Base-by-base conservation (phyloP, 164 flowering plant species). In the Nymphaea thermarum region DNA sequence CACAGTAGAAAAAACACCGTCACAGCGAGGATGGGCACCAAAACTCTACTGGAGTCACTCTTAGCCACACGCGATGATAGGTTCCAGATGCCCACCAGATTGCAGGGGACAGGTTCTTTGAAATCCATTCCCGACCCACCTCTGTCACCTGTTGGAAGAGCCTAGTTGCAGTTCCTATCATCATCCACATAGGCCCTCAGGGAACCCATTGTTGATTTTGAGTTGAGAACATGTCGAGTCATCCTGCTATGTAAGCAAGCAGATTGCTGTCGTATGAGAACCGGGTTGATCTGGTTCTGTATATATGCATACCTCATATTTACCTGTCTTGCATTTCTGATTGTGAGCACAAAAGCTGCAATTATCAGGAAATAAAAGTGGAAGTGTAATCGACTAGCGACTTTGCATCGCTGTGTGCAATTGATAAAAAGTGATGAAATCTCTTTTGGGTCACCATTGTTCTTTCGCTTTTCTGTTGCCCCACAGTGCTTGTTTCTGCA, bases 91-190 rank as follows among this genome's bases (percentile, higher is more conserved):
- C 53, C 72, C 14, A 57, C 70, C 66, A 73, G 70, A 61, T 6
- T 67, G 63, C 70, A 68, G 60, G 75, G 69, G 16, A 69, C 77
- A 59, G 44, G 67, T 43, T 80, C 80, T 3, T 67, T 72, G 41
- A 84, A 72, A 65, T 82, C 73, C 64, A 72, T 81, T 64, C 62
- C 88, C 57, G 68, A 70, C 68, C 97, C 97, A 44, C 92, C 94
- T 7, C 79, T 70, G 61, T 91, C 94, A 45, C 97, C 94, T 5
- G 84, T 80, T 65, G 89, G 91, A 2, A 84, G 97, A 70, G 90
- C 77, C 62, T 91, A 84, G 76, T 65, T 55, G 57, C 67, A 6
- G 64, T 51, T 5, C 14, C 57, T 51, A 51, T 15, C 5, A 8
- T 51, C 57, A 8, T 51, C 57, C 14, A 8, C 14, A 15, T 15